These are phyloP conservation scores for Fusarium sp. DNA, from an alignment of 2,329 filamentous ascomycete genomes.

Conservation along the genomic window DNA sequence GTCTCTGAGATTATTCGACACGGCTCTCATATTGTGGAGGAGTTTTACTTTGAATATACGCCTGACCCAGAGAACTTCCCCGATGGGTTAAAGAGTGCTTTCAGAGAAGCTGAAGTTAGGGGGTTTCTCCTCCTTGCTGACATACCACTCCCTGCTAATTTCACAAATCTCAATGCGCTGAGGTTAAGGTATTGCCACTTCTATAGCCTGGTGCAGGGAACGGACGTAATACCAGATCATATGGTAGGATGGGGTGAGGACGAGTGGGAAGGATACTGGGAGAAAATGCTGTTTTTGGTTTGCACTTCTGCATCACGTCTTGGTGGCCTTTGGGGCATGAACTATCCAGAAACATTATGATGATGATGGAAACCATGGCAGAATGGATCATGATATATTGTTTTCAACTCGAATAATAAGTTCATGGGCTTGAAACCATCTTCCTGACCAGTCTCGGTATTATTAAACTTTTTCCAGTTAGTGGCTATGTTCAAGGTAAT, in stretches of 20 bases:
- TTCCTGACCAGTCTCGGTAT: no score
- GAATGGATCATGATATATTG: no score
- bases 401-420: no score
- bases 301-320: not conserved
- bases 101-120: not conserved
- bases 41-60: not conserved
- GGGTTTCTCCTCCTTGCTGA: not conserved
- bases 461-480: no score
- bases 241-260: rapidly evolving
- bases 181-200: not conserved
- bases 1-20: not conserved
- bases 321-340: not conserved
- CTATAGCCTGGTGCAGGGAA: not conserved
- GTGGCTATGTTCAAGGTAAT: no score
- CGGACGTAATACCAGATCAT: not conserved
- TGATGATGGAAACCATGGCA: no score
- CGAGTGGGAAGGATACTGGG: slow-evolving; percentile 4
- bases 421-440: no score
- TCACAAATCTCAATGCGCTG: no score
- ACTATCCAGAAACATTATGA: no score
- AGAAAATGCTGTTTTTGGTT: not conserved
- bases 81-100: not conserved
- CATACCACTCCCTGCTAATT: rapidly evolving
- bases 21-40: not conserved
- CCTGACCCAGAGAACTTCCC: no score